Base-by-base conservation (phyloP, 78 protist genomes). In the Anaeramoeba flamelloides region DNA sequence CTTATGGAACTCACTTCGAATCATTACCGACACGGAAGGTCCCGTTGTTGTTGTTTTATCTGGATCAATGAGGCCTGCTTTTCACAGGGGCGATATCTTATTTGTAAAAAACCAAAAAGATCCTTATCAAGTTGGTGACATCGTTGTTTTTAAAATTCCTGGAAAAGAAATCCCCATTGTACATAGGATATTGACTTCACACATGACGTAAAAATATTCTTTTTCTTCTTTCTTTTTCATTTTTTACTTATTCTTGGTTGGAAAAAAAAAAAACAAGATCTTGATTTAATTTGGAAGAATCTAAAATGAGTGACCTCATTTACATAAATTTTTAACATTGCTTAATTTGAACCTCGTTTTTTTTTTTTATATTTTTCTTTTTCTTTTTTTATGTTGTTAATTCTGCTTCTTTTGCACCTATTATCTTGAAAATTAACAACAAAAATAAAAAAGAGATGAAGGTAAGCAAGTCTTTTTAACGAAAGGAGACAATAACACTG, bases 1-100 rank as follows among this genome's bases (percentile, higher is more conserved):
- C 89, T 87, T 93, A 75, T 93, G 97, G 97, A 91, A 88, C 78
- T 81, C 83, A 3, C 86, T 94, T 38, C 89, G 89, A 86, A 81
- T 94, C 1, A 39, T 69, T 12, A 89, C 95, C n/a, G 87, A 87
- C 38, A 88, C 91, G 77, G 95, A 91, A 74, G 84, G 90, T 69
- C 97, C 97, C 3, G 86, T 94, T 33, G 97, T 94, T 3, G 97
- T 93, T 4, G n/a, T n/a, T n/a, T n/a, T n/a, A n/a, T n/a, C n/a
- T 76, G 97, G 97, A 3, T 84, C 90, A 76, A 94, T 94, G 97
- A 89, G 87, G 75, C 94, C 97, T 8, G 92, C 93, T 30, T 89
- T 91, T 74, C 36, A 69, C 22, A 81, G 97, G 36, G 97, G 97
- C 36, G 97, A 94, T 75, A 84, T 94, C 1, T 79, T 94, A 33